Evolutionary conservation across 176 grass and related monocot genomes (phyloP).

Genomic region (Triticum urartu): DNA sequence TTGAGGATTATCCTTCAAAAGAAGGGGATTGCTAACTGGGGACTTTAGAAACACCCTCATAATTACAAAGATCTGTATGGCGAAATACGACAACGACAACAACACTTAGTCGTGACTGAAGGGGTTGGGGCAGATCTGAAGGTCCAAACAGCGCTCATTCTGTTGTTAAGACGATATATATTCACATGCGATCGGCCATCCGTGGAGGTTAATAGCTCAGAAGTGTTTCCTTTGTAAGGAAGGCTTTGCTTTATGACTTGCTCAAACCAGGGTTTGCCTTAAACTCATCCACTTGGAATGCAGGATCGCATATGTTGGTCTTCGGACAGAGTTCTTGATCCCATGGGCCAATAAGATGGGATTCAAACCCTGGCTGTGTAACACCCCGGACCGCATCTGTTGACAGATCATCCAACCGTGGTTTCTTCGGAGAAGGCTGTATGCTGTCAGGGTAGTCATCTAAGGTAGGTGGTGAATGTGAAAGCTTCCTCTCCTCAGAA

Average conservation of each 20-base stretch:
- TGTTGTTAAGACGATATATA: slow-evolving; percentile 58
- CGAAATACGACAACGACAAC: slow-evolving; percentile 20
- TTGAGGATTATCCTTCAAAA: slow-evolving; percentile 3
- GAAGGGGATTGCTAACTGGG: slow-evolving; percentile 32
- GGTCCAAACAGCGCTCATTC: slow-evolving; percentile 1
- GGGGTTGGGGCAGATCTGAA: slow-evolving; percentile 13
- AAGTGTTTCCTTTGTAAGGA: slow-evolving; percentile 2
- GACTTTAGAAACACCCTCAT: slow-evolving; percentile 36
- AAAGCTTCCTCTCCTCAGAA: slow-evolving; percentile 55
- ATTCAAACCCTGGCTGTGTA: slow-evolving; percentile 48
- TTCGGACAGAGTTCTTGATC: slow-evolving; percentile 57
- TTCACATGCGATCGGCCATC: slow-evolving; percentile 35
- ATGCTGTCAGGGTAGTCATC: slow-evolving; percentile 54
- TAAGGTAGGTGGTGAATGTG: slow-evolving; percentile 47
- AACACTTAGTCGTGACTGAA: slow-evolving; percentile 18
- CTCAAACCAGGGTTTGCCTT: slow-evolving; percentile 41
- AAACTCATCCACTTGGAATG: slow-evolving; percentile 45
- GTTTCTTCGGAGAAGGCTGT: slow-evolving; percentile 53
- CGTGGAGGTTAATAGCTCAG: slow-evolving; percentile 18
- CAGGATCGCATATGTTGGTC: slow-evolving; percentile 12
- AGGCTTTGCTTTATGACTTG: slow-evolving; percentile 30
- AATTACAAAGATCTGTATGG: slow-evolving; percentile 55
- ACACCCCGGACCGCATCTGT: slow-evolving; percentile 40
- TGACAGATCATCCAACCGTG: slow-evolving; percentile 40
- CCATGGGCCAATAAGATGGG: slow-evolving; percentile 67